These are phyloP conservation scores for Galerina sulciceps DNA, from an alignment of 768 basidiomycete genomes.

Conservation along the genomic window DNA sequence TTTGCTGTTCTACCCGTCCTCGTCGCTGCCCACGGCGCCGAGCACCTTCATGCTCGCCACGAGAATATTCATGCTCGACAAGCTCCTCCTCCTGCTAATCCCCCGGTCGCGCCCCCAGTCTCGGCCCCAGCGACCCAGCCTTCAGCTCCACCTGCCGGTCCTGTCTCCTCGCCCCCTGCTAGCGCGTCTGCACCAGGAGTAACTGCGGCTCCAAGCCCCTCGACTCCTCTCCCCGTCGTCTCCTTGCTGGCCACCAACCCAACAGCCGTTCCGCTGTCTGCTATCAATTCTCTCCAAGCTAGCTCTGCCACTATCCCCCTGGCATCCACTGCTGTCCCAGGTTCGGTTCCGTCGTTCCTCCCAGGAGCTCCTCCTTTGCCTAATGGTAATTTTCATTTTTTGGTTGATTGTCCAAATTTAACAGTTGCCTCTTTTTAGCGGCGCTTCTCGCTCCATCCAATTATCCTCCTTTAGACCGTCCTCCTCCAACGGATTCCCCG, in stretches of 20 bases:
- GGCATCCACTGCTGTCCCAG: slow-evolving; percentile 50
- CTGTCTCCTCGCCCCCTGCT: neutral
- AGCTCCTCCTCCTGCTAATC: slow-evolving; percentile 21
- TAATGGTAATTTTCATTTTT: slow-evolving; percentile 40
- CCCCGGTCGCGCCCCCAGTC: neutral
- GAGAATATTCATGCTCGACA: slow-evolving; percentile 29
- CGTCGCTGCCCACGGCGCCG: slow-evolving; percentile 40
- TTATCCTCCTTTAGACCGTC: slow-evolving; percentile 70
- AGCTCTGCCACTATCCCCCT: slow-evolving; percentile 49
- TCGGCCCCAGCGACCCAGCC: slow-evolving; percentile 1
- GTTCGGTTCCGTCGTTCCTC: slow-evolving; percentile 53
- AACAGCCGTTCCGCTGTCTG: slow-evolving; percentile 60
- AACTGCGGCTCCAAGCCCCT: neutral
- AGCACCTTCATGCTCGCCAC: slow-evolving; percentile 26
- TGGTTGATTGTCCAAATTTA: neutral
- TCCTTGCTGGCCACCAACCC: slow-evolving; percentile 49
- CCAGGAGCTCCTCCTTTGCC: slow-evolving; percentile 65
- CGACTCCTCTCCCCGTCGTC: neutral
- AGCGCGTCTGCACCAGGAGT: slow-evolving; percentile 3
- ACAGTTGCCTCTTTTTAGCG: slow-evolving; percentile 33
- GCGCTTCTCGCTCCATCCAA: slow-evolving; percentile 48
- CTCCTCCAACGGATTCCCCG: slow-evolving; percentile 62
- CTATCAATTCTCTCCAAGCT: slow-evolving; percentile 47
- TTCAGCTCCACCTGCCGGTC: neutral
- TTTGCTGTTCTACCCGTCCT: slow-evolving; percentile 42